Conservation (phyloP, 1,139 yeast genomes). For the Scheffersomyces cryptocercus region DNA sequence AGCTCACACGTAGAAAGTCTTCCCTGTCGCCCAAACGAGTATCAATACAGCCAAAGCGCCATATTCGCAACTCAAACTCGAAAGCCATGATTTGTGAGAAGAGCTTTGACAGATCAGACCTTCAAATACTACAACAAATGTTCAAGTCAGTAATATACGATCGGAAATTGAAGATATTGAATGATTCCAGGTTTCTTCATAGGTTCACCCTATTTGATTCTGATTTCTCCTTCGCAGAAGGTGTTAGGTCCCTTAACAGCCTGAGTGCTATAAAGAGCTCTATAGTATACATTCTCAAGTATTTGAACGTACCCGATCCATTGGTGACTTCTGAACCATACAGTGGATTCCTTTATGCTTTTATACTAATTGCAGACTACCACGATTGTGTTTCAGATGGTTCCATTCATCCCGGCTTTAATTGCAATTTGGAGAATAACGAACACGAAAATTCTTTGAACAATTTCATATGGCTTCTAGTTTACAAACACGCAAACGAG, state of each 20-base stretch:
- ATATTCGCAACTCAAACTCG: background rate
- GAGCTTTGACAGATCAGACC: background rate
- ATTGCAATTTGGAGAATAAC: slow-evolving; percentile 18
- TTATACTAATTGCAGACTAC: slow-evolving; percentile 26
- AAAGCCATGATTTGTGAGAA: background rate
- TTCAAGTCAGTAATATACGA: slow-evolving; percentile 6
- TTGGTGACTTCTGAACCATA: slow-evolving; percentile 8
- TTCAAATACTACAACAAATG: slow-evolving; percentile 3
- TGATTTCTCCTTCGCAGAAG: slow-evolving; percentile 9
- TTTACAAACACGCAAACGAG: slow-evolving; percentile 19
- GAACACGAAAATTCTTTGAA: slow-evolving; percentile 5
- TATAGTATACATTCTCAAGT: slow-evolving; percentile 10
- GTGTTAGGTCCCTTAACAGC: slow-evolving; percentile 8
- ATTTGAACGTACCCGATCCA: slow-evolving; percentile 13
- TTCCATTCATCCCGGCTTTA: slow-evolving; percentile 30
- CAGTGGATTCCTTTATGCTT: slow-evolving; percentile 21
- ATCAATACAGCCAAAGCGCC: background rate
- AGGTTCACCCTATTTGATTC: slow-evolving; percentile 3
- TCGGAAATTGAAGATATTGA: slow-evolving; percentile 5
- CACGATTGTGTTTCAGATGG: slow-evolving; percentile 10
- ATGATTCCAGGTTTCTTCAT: slow-evolving; percentile 9
- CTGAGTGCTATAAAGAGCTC: slow-evolving; percentile 7
- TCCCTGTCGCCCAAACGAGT: background rate
- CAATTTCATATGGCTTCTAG: slow-evolving; percentile 24
- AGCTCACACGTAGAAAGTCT: background rate